Base-by-base conservation (phyloP, 805 yeast species). In the Starmerella sirachaensis region DNA sequence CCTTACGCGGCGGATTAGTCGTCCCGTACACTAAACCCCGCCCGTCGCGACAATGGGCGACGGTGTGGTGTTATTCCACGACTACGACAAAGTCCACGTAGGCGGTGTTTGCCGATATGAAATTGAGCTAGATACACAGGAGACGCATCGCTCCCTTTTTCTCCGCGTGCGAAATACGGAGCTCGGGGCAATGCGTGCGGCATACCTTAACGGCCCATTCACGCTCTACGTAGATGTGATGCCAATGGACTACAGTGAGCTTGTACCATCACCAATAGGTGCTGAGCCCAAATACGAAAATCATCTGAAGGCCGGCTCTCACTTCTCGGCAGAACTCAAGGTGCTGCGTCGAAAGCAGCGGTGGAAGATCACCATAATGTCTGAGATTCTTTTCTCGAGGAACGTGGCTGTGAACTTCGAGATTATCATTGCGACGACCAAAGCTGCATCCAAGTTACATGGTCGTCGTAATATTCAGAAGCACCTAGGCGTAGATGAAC, bases 191-290 rank as follows among this genome's bases (percentile, higher is more conserved):
- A 55, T 83, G 47, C 60, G 93, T 20, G 93, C 96, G 0, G 80
- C 94, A 1, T 83, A 77, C 50, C 58, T 91, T 30, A 77, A 86
- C 1, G 98, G 97, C 0, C 98, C 98, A 0, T 88, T 75, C 54
- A 66, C 82, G 2, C 59, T 91, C 5, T 91, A 91, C 52, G 81
- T 77, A 17, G 96, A 88, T 57, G 73, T 91, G 33, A 65, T 76
- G 31, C 76, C 88, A 0, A 64, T 58, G 9, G 79, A 76, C 26
- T 91, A 75, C 54, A 56, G 67, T 27, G 55, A 64, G 37, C 57
- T 61, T 31, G 62, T 59, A 20, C 17, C 28, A 5, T 23, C 38
- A 5, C 29, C 26, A 4, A 19, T 17, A 2, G 57, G 51, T 18
- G 51, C 56, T 1, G 58, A 55, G 37, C 62, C 64, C 3, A 41